A percentile compares a stretch with the other conserved stretches of the same genome.
These are phyloP conservation scores for Diplosphaera chodatii DNA, from an alignment of 139 green algal genomes.

Conservation along the genomic window DNA sequence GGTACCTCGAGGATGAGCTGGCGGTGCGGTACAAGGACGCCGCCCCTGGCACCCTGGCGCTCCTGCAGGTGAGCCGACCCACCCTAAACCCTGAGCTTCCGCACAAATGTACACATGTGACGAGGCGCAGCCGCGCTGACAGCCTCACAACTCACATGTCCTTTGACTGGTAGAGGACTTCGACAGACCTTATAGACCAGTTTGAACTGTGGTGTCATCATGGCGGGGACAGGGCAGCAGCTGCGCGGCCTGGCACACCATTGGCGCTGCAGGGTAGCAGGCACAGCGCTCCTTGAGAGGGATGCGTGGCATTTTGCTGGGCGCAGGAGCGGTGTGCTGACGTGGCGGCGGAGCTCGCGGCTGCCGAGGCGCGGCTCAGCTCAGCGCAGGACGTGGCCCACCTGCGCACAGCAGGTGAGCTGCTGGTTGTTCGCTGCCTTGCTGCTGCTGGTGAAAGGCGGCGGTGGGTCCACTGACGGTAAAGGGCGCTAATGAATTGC, in stretches of 20 bases:
- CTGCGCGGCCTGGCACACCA: slow-evolving; percentile 78
- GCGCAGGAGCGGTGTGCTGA: slow-evolving; percentile 66
- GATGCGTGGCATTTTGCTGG: too few relatives aligned
- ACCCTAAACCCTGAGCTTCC: too few relatives aligned
- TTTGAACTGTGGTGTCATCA: too few relatives aligned
- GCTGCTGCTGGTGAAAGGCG: not conserved
- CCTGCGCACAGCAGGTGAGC: slow-evolving; percentile 41
- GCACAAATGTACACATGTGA: too few relatives aligned
- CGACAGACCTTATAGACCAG: too few relatives aligned
- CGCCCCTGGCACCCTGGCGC: slow-evolving; percentile 71
- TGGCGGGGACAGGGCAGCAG: too few relatives aligned
- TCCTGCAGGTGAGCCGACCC: slow-evolving; percentile 40
- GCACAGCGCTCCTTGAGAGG: too few relatives aligned
- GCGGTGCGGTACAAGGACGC: slow-evolving; percentile 74
- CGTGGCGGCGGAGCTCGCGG: slow-evolving; percentile 56
- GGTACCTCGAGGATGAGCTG: slow-evolving; percentile 83
- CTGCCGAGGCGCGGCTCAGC: slow-evolving; percentile 50
- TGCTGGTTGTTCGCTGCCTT: not conserved
- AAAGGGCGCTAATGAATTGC: too few relatives aligned
- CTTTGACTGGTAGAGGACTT: too few relatives aligned
- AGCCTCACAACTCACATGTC: too few relatives aligned
- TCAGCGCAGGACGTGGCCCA: slow-evolving; percentile 65
- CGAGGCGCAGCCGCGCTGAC: too few relatives aligned
- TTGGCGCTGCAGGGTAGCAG: slow-evolving; percentile 44
- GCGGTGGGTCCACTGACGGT: too few relatives aligned